Percentiles rank a stretch among this genome's conserved stretches.
Evolutionary conservation across 2,329 filamentous ascomycete species (phyloP).

Genomic region (Helotiales sp.): DNA sequence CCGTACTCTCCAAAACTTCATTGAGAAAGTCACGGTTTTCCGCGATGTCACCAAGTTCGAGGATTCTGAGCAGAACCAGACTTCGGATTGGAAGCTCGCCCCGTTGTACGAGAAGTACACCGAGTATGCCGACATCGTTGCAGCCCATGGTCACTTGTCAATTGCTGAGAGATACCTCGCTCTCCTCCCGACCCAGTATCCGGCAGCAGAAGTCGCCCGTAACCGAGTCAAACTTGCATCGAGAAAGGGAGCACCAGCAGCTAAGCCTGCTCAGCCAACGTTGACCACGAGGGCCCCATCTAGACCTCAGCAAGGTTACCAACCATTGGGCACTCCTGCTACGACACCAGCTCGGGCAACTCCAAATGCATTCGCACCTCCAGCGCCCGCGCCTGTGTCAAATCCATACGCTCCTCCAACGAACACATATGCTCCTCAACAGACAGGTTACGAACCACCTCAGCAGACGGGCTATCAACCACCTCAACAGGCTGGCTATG

Average conservation of each 20-base stretch:
- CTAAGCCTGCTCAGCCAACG: conserved; percentile 46
- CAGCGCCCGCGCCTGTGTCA: conserved; percentile 37
- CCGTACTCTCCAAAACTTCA: conserved; percentile 85
- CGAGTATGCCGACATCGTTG: conserved; percentile 95
- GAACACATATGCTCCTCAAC: conserved; percentile 46
- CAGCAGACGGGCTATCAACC: conserved; percentile 45
- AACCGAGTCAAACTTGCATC: conserved; percentile 86
- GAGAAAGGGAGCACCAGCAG: conserved; percentile 54
- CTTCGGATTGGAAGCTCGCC: conserved; percentile 85
- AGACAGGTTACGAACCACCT: conserved; percentile 47
- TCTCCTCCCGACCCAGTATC: conserved; percentile 81
- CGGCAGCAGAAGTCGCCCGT: conserved; percentile 84
- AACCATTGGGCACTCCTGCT: conserved; percentile 50
- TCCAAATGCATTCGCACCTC: conserved; percentile 57
- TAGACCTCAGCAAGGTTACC: conserved; percentile 55
- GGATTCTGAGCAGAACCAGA: conserved; percentile 73
- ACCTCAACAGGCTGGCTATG: conserved; percentile 40
- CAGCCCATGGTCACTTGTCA: conserved; percentile 83
- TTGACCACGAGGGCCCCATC: conserved; percentile 48
- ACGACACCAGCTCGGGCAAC: conserved; percentile 41
- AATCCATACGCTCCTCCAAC: conserved; percentile 56
- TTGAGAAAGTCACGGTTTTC: conserved; percentile 98
- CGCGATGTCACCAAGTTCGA: conserved; percentile 90
- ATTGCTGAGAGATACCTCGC: conserved; percentile 91
- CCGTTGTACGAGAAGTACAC: conserved; percentile 92